Conservation (phyloP, 1,284 basidiomycete species). For the Boletus subluridellus region DNA sequence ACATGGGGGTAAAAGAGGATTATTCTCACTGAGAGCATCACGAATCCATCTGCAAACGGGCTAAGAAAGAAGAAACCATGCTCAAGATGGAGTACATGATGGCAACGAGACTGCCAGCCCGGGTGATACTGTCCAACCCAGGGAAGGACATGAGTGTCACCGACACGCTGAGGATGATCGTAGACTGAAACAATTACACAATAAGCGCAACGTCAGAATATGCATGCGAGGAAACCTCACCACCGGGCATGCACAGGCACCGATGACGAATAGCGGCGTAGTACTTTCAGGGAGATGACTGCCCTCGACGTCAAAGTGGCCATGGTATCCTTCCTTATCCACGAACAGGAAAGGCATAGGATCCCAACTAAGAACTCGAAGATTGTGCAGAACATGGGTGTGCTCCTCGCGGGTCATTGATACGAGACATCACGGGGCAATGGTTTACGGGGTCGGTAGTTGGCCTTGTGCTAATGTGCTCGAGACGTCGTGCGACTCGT, state of each 20-base stretch:
- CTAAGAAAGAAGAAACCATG: slow-evolving; percentile 55
- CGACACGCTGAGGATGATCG: slow-evolving; percentile 70
- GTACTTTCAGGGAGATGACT: slow-evolving; percentile 45
- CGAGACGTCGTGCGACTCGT: background rate
- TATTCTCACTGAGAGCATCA: too few relatives aligned
- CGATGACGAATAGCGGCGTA: slow-evolving; percentile 58
- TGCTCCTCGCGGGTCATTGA: slow-evolving; percentile 29
- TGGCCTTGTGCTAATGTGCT: slow-evolving; percentile 37
- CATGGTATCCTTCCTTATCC: slow-evolving; percentile 43
- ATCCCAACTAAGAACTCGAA: slow-evolving; percentile 57
- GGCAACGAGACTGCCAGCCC: slow-evolving; percentile 61
- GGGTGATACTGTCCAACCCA: slow-evolving; percentile 58
- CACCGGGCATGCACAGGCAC: slow-evolving; percentile 66
- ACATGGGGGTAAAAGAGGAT: too few relatives aligned
- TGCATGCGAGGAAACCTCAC: slow-evolving; percentile 41
- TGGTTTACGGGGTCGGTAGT: too few relatives aligned
- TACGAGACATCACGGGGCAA: slow-evolving; percentile 24
- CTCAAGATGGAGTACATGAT: slow-evolving; percentile 64
- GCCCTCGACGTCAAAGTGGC: slow-evolving; percentile 55
- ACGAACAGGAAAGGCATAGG: slow-evolving; percentile 69
- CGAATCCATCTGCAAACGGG: too few relatives aligned
- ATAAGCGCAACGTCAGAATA: slow-evolving; percentile 10
- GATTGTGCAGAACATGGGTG: slow-evolving; percentile 46
- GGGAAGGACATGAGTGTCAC: slow-evolving; percentile 74
- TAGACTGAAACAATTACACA: slow-evolving; percentile 47